Conservation (phyloP, 192 early-diverging fungal genomes). For the Neocallimastix lanati region DNA sequence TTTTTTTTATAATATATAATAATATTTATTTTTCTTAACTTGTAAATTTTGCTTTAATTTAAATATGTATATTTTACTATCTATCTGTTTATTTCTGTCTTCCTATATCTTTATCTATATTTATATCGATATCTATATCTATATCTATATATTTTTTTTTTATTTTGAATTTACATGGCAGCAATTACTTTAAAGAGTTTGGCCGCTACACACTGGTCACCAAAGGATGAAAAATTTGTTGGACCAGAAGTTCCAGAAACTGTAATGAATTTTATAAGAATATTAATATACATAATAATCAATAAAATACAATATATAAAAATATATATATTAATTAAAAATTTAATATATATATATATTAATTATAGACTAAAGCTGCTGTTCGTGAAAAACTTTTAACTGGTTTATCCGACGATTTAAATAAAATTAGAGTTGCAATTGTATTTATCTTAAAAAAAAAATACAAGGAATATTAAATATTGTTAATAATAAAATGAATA, state of each 20-base stretch:
- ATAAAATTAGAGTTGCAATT: constrained; percentile 40
- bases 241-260: constrained; percentile 40
- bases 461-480: background rate
- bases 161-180: constrained; percentile 20
- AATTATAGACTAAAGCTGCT: constrained; percentile 27
- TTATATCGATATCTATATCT: too few relatives aligned
- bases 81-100: too few relatives aligned
- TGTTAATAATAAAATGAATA: too few relatives aligned
- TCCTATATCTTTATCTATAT: too few relatives aligned
- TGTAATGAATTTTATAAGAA: background rate
- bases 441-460: constrained; percentile 21
- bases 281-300: too few relatives aligned
- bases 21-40: too few relatives aligned
- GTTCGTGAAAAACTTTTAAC: constrained; percentile 32
- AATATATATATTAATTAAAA: too few relatives aligned
- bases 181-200: constrained; percentile 58
- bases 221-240: constrained; percentile 23
- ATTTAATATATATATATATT: background rate
- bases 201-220: constrained; percentile 56
- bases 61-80: too few relatives aligned
- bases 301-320: too few relatives aligned
- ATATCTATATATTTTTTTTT: constrained; percentile 7
- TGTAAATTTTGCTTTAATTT: too few relatives aligned
- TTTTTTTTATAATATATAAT: too few relatives aligned
- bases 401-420: constrained; percentile 36